Base-by-base conservation (phyloP, 2,329 filamentous ascomycete species). In the Aotearoamyces nothofagi region DNA sequence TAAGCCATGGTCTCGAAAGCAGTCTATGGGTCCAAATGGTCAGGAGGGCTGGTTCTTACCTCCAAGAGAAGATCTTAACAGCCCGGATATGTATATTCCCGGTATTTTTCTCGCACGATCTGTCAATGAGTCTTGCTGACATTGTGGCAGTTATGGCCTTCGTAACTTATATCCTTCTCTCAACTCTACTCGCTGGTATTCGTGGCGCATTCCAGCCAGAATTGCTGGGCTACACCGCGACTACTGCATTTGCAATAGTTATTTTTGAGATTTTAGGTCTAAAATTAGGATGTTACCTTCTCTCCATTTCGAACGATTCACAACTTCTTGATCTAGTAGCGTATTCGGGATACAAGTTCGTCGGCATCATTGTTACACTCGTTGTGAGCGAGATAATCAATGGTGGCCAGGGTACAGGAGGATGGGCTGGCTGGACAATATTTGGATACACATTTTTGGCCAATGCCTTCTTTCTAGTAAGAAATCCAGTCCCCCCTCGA, bases 11-110 rank as follows among this genome's bases (percentile, higher is more conserved):
- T 92, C 83, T 35, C 78, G 92, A 40, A 84, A 92, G 53, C 82
- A 92, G 51, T 64, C 77, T 32, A 66, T 75, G 32, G 73, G 76
- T 12, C 70, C 74, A 32, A 72, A 69, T 48, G 68, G 77, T 28
- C 70, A 76, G 43, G 74, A 78, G 39, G 71, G 71, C 25, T 77
- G 75, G 62, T 98, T 90, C 55, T 67, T 94, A 5, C 83, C 90
- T 4, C 90, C 90, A 2, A 69, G 90, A 39, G 87, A 98, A 53
- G 90, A 98, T 50, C 65, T 96, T 54, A 98, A 98, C 57, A 92
- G 83, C 40, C 90, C 92, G 10, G 90, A 98, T 57, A 96, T 98
- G 86, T 98, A 98, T 59, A 98, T 98, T 45, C 86, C 86, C 34
- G 56, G 59, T 64, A 43, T 19, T 55, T 46, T 22, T n/a, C 22